Evolutionary conservation across 306 rosid species (phyloP).

Genomic region (Pterocarpus santalinus): DNA sequence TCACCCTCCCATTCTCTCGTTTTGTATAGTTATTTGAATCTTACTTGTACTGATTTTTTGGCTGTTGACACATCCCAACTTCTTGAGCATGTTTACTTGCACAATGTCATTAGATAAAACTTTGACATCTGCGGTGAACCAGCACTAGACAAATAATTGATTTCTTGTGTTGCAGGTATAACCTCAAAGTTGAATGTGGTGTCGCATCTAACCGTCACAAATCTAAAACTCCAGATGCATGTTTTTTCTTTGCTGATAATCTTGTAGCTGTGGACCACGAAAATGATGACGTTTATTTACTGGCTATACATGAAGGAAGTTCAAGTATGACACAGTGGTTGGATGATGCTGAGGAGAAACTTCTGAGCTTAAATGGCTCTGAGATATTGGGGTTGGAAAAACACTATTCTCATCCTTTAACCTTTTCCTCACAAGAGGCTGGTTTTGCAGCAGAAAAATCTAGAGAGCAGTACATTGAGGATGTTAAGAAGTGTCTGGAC

Average conservation of each 20-base stretch:
- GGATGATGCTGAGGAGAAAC: conserved; percentile 76
- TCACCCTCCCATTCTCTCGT: neutral
- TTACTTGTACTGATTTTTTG: neutral
- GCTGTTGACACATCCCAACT: neutral
- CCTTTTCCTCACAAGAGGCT: conserved; percentile 49
- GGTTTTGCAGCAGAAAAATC: conserved; percentile 78
- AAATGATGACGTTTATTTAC: conserved; percentile 81
- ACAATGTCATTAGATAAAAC: neutral
- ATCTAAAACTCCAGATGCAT: conserved; percentile 93
- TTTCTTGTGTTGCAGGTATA: conserved; percentile 74
- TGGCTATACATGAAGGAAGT: conserved; percentile 71
- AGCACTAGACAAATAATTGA: conserved; percentile 20
- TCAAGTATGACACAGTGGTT: conserved; percentile 65
- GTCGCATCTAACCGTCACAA: conserved; percentile 68
- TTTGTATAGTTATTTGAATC: neutral
- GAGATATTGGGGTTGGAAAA: conserved; percentile 48
- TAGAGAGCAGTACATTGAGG: conserved; percentile 72
- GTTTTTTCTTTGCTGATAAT: conserved; percentile 95
- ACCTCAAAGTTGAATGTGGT: conserved; percentile 93
- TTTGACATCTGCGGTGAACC: conserved; percentile 35
- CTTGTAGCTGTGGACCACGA: conserved; percentile 83
- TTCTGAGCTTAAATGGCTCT: conserved; percentile 64
- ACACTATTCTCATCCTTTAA: conserved; percentile 41
- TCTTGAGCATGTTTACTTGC: too few relatives aligned
- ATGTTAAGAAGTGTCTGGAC: conserved; percentile 77